A percentile compares a stretch with the other conserved stretches of the same genome.
These are phyloP conservation scores for Umbelopsis sp. DNA, from an alignment of 192 early-diverging fungal species.

Conservation along the genomic window DNA sequence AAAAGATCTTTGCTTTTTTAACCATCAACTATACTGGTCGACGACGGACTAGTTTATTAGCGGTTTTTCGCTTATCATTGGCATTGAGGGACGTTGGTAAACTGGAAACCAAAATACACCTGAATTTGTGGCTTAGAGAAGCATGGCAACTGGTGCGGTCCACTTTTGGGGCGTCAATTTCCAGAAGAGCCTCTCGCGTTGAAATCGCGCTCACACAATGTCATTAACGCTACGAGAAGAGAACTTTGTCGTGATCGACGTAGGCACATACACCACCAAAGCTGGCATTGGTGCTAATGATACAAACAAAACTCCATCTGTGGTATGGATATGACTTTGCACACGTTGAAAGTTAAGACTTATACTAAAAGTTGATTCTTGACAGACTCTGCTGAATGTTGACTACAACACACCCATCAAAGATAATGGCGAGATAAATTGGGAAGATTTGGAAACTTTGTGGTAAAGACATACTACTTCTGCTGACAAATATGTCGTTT, in stretches of 20 bases:
- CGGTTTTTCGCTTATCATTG: neutral
- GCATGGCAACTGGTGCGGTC: neutral
- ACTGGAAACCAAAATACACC: neutral
- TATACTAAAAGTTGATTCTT: conserved; percentile 7
- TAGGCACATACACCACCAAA: conserved; percentile 78
- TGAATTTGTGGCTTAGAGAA: neutral
- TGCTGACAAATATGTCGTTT: neutral
- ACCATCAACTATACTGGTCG: no score
- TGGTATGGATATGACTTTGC: conserved; percentile 47
- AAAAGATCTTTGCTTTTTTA: no score
- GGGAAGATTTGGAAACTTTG: conserved; percentile 73
- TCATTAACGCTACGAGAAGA: conserved; percentile 66
- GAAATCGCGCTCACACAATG: conserved; percentile 30
- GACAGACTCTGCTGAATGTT: conserved; percentile 26
- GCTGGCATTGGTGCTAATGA: conserved; percentile 77
- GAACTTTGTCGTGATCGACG: conserved; percentile 86
- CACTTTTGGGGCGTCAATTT: neutral
- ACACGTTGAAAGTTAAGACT: neutral
- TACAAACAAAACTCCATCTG: conserved; percentile 69
- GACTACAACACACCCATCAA: conserved; percentile 54
- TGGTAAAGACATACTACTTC: conserved; percentile 44
- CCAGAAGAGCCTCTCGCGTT: neutral
- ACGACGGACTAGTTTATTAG: no score
- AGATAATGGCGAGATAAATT: conserved; percentile 65
- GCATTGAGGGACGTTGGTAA: neutral